Percentiles rank a stretch among this genome's conserved stretches.
Conservation (phyloP, 1,139 yeast genomes). For the Torulaspora pretoriensis region DNA sequence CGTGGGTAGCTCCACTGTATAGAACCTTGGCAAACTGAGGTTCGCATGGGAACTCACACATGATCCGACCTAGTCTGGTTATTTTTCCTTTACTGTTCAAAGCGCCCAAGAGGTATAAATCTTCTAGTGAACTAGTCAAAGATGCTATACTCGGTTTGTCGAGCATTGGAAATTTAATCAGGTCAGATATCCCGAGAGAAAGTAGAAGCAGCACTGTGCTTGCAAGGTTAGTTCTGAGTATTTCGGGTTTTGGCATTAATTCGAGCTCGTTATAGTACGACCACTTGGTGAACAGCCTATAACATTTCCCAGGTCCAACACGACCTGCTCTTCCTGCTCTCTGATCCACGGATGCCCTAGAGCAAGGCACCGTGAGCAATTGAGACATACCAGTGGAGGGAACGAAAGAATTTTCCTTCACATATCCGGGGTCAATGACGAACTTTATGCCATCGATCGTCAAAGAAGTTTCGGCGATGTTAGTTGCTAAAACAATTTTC, state of each 20-base stretch:
- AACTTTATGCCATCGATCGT: slow-evolving; percentile 87
- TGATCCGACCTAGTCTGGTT: slow-evolving; percentile 72
- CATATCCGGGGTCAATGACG: slow-evolving; percentile 91
- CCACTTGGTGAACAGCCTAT: slow-evolving; percentile 82
- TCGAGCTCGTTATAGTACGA: slow-evolving; percentile 76
- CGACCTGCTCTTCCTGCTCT: slow-evolving; percentile 98
- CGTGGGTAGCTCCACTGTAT: slow-evolving; percentile 52
- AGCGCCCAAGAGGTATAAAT: slow-evolving; percentile 83
- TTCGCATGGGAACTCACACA: slow-evolving; percentile 92
- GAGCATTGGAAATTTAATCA: slow-evolving; percentile 80
- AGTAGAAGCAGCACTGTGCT: slow-evolving; percentile 69
- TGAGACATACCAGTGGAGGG: slow-evolving; percentile 87
- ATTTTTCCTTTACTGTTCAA: slow-evolving; percentile 73
- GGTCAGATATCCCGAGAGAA: slow-evolving; percentile 77
- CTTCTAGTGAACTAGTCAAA: slow-evolving; percentile 70
- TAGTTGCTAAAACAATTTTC: slow-evolving; percentile 92
- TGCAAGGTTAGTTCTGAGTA: slow-evolving; percentile 72
- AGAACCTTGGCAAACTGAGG: slow-evolving; percentile 82
- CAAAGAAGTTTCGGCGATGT: slow-evolving; percentile 93
- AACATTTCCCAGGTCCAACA: slow-evolving; percentile 94
- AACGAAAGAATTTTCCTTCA: slow-evolving; percentile 79
- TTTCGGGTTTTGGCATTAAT: slow-evolving; percentile 81
- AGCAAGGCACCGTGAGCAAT: slow-evolving; percentile 78
- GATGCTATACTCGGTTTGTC: slow-evolving; percentile 78
- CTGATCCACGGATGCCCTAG: slow-evolving; percentile 94